Conservation (phyloP, 1,284 basidiomycete species). For the Hortiboletus rubellus region DNA sequence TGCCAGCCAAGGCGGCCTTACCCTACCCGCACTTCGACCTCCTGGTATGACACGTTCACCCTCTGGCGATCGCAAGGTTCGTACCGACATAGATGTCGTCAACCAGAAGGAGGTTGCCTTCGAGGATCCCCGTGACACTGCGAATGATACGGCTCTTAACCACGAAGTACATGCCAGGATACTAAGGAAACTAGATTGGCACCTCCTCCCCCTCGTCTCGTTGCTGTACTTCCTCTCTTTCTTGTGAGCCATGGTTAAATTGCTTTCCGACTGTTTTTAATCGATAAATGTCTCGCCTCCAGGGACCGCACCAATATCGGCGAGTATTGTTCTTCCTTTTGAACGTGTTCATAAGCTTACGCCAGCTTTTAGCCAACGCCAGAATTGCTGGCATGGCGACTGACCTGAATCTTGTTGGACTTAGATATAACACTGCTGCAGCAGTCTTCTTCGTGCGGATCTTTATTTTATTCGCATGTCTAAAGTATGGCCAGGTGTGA, state of each 20-base stretch:
- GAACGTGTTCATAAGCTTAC: neutral
- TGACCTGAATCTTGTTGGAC: conserved; percentile 40
- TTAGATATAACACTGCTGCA: conserved; percentile 46
- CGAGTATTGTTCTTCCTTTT: neutral
- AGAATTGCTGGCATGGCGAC: conserved; percentile 41
- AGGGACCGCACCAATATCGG: conserved; percentile 40
- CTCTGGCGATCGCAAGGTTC: neutral
- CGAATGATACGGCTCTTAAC: conserved; percentile 6
- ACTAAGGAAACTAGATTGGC: conserved; percentile 48
- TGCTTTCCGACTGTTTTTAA: neutral
- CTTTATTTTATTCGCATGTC: neutral
- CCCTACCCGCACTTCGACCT: neutral
- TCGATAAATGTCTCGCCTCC: neutral
- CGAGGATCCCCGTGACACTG: neutral
- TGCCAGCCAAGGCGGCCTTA: neutral
- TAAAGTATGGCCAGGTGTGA: neutral
- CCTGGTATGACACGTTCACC: conserved; percentile 2
- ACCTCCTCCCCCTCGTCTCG: conserved; percentile 50
- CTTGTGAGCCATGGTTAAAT: conserved; percentile 38
- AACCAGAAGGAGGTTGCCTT: neutral
- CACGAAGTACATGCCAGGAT: conserved; percentile 35
- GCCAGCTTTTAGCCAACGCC: conserved; percentile 25
- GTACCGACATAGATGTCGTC: neutral
- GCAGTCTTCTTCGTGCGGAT: conserved; percentile 47
- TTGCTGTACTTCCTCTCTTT: conserved; percentile 58